phyloP scores from a whole-genome alignment of 768 basidiomycete species.

The Tulasnella sp. region DNA sequence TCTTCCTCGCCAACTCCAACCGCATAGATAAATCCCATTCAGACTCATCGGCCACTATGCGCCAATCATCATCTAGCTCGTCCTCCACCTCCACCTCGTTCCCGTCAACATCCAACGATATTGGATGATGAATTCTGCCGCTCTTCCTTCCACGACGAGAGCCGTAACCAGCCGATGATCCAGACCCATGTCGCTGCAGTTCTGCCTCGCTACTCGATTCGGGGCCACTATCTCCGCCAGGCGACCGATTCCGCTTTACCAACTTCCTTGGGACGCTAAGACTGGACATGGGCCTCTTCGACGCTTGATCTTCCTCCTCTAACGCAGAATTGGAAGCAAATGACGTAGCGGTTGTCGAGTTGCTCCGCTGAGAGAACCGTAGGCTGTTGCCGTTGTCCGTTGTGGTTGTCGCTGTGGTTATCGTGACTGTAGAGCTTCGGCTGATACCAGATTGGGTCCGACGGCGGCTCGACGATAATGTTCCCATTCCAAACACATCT shows the following conservation, averaged over 20 bases:
- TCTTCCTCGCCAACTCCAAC: constrained; percentile 71
- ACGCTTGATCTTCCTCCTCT: constrained; percentile 32
- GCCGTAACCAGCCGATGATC: not conserved
- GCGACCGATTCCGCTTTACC: constrained; percentile 28
- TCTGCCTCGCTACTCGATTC: constrained; percentile 14
- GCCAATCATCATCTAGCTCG: constrained; percentile 22
- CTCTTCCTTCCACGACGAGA: not conserved
- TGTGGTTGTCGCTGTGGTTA: constrained; percentile 50
- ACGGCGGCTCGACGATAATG: constrained; percentile 42
- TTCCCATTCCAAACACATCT: constrained; percentile 60
- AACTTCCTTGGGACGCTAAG: constrained; percentile 28
- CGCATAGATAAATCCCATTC: constrained; percentile 68
- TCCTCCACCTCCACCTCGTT: constrained; percentile 2
- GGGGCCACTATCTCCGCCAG: constrained; percentile 10
- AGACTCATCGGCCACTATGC: constrained; percentile 42
- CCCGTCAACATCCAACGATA: no score
- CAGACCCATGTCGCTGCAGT: not conserved
- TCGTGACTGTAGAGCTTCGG: constrained; percentile 57
- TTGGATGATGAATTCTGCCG: not conserved
- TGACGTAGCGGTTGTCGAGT: constrained; percentile 52
- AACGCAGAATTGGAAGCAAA: constrained; percentile 22
- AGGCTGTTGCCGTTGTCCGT: constrained; percentile 41
- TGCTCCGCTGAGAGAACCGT: constrained; percentile 61
- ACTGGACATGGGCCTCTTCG: constrained; percentile 41
- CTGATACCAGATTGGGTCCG: constrained; percentile 59